Conservation (phyloP, 495 filamentous ascomycete species). For the Lophiotrema nucula region DNA sequence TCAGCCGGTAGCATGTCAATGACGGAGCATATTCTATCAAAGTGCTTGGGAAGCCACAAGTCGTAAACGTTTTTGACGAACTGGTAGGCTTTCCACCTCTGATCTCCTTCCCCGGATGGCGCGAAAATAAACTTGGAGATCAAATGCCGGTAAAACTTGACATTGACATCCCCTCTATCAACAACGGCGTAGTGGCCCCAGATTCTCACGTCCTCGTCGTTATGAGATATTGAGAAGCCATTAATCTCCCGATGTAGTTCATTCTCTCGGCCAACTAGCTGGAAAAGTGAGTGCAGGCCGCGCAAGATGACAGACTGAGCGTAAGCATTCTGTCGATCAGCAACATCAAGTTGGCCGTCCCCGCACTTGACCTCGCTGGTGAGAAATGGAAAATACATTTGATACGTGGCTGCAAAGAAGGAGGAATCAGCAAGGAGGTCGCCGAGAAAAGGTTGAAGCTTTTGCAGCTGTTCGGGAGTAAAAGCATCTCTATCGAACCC, state of each 20-base stretch:
- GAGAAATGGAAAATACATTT: conserved; percentile 47
- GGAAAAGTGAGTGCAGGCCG: conserved; percentile 40
- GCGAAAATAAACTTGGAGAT: conserved; percentile 28
- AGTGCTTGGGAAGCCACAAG: neutral
- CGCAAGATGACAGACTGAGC: conserved; percentile 39
- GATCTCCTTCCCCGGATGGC: neutral
- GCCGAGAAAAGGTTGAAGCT: conserved; percentile 9
- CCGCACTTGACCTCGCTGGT: conserved; percentile 45
- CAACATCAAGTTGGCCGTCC: conserved; percentile 38
- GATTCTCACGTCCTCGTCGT: conserved; percentile 43
- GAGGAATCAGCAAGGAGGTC: conserved; percentile 12
- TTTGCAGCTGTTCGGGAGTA: conserved; percentile 16
- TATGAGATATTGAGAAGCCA: conserved; percentile 51
- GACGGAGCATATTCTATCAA: neutral
- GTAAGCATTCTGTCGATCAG: conserved; percentile 44
- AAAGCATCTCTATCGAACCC: conserved; percentile 33
- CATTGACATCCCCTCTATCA: conserved; percentile 10
- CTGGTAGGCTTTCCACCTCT: neutral
- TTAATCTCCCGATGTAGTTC: neutral
- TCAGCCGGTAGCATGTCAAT: conserved; percentile 1
- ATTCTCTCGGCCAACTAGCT: neutral
- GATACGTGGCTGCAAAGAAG: conserved; percentile 27
- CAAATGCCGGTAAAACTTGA: conserved; percentile 39
- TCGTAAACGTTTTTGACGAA: neutral
- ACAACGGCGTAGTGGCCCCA: conserved; percentile 25